These are phyloP conservation scores for Kewa caespitosa DNA, from an alignment of 179 eudicot genomes.

Conservation along the genomic window DNA sequence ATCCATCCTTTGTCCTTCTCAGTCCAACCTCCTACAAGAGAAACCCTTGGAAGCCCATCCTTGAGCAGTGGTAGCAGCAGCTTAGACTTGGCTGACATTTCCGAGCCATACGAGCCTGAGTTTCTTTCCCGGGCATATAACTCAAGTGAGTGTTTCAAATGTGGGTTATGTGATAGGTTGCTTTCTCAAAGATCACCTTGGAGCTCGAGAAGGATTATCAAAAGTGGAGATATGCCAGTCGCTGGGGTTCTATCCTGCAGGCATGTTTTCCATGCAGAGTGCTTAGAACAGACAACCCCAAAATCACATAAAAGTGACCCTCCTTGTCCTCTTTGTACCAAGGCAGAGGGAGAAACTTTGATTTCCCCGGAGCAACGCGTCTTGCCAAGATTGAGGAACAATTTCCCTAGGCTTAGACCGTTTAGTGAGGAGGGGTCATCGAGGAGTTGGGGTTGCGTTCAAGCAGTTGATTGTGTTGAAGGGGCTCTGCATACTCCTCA, in stretches of 20 bases:
- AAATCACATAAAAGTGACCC: constrained; percentile 76
- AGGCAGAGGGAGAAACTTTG: constrained; percentile 47
- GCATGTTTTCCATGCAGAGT: constrained; percentile 94
- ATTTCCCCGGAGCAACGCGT: constrained; percentile 46
- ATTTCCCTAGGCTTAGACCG: constrained; percentile 51
- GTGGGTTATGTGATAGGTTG: constrained; percentile 79
- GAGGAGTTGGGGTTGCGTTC: constrained; percentile 75
- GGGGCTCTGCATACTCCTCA: constrained; percentile 72
- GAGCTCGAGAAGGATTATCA: constrained; percentile 79
- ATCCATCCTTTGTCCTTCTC: constrained; percentile 78
- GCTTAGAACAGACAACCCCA: constrained; percentile 84
- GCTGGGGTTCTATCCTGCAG: constrained; percentile 81
- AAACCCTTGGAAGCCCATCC: constrained; percentile 33
- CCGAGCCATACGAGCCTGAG: constrained; percentile 55
- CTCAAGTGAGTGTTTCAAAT: constrained; percentile 41
- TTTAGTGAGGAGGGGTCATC: constrained; percentile 66
- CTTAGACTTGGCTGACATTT: constrained; percentile 53
- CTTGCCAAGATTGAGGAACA: constrained; percentile 44
- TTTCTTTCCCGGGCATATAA: constrained; percentile 31
- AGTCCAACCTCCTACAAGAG: constrained; percentile 43
- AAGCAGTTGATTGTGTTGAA: constrained; percentile 85
- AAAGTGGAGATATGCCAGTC: constrained; percentile 83
- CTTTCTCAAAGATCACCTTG: constrained; percentile 95
- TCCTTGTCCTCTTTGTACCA: constrained; percentile 79
- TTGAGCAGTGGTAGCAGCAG: constrained; percentile 75